Evolutionary conservation across 1,284 basidiomycete genomes (phyloP).

Genomic region (Polyporus tsugae): DNA sequence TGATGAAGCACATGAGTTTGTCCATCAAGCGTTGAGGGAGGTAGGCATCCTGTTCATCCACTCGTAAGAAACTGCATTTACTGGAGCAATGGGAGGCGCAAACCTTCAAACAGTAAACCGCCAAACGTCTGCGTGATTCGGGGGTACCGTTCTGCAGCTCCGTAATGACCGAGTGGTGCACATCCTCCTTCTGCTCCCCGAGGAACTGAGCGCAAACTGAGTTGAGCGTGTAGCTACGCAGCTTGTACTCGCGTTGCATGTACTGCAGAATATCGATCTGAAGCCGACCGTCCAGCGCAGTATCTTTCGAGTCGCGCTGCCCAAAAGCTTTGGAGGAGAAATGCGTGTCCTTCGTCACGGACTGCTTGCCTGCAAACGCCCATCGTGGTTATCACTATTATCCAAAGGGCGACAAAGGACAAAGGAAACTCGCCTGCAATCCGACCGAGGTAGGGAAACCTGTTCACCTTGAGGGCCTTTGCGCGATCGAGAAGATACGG

Average conservation of each 20-base stretch:
- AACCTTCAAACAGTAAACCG: conserved; percentile 96
- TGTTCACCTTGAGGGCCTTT: conserved; percentile 75
- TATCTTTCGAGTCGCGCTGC: conserved; percentile 94
- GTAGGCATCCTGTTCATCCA: conserved; percentile 83
- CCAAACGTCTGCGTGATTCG: conserved; percentile 88
- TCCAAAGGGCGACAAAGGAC: background rate
- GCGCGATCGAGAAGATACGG: conserved; percentile 94
- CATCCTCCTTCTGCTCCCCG: conserved; percentile 97
- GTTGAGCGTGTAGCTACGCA: conserved; percentile 95
- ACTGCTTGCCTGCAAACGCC: conserved; percentile 65
- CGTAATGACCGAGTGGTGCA: conserved; percentile 96
- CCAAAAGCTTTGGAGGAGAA: conserved; percentile 97
- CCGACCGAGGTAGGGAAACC: conserved; percentile 84
- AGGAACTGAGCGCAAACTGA: conserved; percentile 96
- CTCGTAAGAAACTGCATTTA: background rate
- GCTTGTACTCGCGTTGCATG: conserved; percentile 96
- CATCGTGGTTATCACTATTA: background rate
- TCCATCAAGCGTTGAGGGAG: conserved; percentile 93
- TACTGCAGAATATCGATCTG: conserved; percentile 95
- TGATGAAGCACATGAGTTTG: conserved; percentile 97
- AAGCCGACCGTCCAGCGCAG: conserved; percentile 86
- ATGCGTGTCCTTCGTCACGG: conserved; percentile 89
- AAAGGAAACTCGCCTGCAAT: conserved; percentile 63
- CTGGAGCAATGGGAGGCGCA: background rate
- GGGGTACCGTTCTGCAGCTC: conserved; percentile 95